phyloP scores from a whole-genome alignment of 345 rosid genomes.

The Hibiscus trionum region DNA sequence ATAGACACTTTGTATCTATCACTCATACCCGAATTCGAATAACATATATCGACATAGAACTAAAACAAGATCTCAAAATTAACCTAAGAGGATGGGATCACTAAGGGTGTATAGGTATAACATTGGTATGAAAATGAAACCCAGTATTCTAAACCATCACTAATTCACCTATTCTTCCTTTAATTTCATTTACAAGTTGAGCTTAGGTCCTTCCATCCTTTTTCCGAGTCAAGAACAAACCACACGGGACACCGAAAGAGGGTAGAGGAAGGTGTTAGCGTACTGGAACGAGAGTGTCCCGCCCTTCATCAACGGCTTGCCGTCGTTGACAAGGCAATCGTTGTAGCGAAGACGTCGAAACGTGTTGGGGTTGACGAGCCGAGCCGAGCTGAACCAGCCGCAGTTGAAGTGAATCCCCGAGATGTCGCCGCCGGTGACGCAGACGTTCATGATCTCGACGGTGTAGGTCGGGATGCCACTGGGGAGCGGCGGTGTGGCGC shows the following conservation, averaged over 20 bases:
- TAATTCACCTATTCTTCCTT: background rate
- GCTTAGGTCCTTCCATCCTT: background rate
- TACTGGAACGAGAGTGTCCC: constrained; percentile 59
- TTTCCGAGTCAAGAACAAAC: constrained; percentile 29
- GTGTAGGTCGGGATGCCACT: constrained; percentile 74
- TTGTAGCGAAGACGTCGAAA: constrained; percentile 73
- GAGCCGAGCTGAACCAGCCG: constrained; percentile 88
- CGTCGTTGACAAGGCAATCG: constrained; percentile 83
- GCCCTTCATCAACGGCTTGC: constrained; percentile 60
- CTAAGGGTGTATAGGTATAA: background rate
- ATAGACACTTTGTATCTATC: background rate
- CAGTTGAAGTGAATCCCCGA: constrained; percentile 61
- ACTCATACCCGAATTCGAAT: background rate
- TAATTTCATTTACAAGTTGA: background rate
- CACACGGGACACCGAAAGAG: constrained; percentile 59
- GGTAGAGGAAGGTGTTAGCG: constrained; percentile 69
- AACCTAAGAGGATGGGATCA: background rate
- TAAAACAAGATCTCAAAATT: background rate
- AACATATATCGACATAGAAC: background rate
- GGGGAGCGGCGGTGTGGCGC: constrained; percentile 53
- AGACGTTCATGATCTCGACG: constrained; percentile 64
- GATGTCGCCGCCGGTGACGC: constrained; percentile 63
- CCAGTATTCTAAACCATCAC: background rate
- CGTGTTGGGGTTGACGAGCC: constrained; percentile 58
- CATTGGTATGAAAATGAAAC: background rate